Base-by-base conservation (phyloP, 441 rosid genomes). In the Croton setiger region DNA sequence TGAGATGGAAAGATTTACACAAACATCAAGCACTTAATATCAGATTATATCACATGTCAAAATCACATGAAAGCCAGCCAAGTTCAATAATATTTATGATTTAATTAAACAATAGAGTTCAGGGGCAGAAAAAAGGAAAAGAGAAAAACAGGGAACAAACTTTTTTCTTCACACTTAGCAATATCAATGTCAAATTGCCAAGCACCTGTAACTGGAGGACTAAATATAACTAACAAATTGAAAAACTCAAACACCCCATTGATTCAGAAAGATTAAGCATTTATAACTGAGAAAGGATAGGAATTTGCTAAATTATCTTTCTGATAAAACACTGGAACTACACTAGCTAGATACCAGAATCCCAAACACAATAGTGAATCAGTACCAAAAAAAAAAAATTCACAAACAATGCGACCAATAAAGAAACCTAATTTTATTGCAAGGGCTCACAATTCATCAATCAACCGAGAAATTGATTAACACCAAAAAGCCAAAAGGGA, bases 361-460 rank as follows among this genome's bases (percentile, higher is more conserved):
- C 52, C 23, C 72, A 47, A 47, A 7, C 54, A 33, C 9, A 1
- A 57, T 7, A 15, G 14, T 15, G 15, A 47, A 51, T 45, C 3
- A 33, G 21, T 33, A 68, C 35, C 7, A 58, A 47, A 48, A 17
- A n/a, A 33, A 7, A 7, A 45, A 70, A 45, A 45, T 17, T 36
- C 39, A 27, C 18, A 3, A 39, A 21, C 64, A 64, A 68, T 65
- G 62, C 74, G 64, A 65, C 41, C 55, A 31, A 54, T 14, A 60
- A 17, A 31, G 10, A 62, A 35, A 63, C 53, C 49, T 51, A 68
- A 12, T 62, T 61, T 20, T 20, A 73, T 43, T 43, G 4, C 9
- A 47, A 62, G 44, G 47, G 41, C n/a, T 45, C 31, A 33, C 15
- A 15, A 58, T 49, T 35, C 15, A 23, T 10, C 54, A 53, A 64